Conservation (phyloP, 2,329 filamentous ascomycete species). For the Paramyrothecium sp. region DNA sequence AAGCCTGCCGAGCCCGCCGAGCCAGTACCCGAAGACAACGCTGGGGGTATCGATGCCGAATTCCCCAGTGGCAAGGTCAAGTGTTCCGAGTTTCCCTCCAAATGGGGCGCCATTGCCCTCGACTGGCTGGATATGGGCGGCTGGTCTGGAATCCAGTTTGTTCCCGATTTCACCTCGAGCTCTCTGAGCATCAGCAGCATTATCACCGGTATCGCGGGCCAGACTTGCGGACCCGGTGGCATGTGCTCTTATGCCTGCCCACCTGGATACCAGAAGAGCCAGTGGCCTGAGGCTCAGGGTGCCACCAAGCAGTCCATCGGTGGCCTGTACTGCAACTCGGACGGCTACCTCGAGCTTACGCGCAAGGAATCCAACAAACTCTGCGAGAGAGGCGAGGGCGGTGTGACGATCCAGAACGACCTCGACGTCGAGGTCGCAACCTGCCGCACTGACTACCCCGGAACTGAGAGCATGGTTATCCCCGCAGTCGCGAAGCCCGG, state of each 20-base stretch:
- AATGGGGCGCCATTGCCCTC: conserved; percentile 75
- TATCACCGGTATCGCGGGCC: conserved; percentile 59
- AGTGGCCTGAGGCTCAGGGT: conserved; percentile 82
- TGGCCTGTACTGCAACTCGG: conserved; percentile 74
- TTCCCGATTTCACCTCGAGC: conserved; percentile 47
- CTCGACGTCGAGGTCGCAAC: conserved; percentile 65
- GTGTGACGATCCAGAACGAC: conserved; percentile 74
- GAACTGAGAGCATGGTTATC: conserved; percentile 84
- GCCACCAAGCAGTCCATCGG: conserved; percentile 80
- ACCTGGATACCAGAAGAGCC: conserved; percentile 86
- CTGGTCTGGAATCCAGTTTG: conserved; percentile 76
- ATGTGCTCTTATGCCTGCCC: conserved; percentile 96
- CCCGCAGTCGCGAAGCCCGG: conserved; percentile 66
- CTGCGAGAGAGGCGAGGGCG: conserved; percentile 70
- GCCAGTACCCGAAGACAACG: conserved; percentile 10
- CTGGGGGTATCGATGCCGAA: conserved; percentile 57
- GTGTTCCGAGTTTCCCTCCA: conserved; percentile 73
- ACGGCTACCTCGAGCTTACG: conserved; percentile 75
- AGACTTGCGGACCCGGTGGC: conserved; percentile 57
- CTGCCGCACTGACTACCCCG: conserved; percentile 96
- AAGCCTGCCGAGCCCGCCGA: conserved; percentile 16
- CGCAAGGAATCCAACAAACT: conserved; percentile 66
- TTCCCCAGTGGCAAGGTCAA: conserved; percentile 75
- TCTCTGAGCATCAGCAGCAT: conserved; percentile 62
- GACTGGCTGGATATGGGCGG: conserved; percentile 68